Evolutionary conservation across 2,329 filamentous ascomycete species (phyloP).

Genomic region (Myriosclerotinia curreyana): DNA sequence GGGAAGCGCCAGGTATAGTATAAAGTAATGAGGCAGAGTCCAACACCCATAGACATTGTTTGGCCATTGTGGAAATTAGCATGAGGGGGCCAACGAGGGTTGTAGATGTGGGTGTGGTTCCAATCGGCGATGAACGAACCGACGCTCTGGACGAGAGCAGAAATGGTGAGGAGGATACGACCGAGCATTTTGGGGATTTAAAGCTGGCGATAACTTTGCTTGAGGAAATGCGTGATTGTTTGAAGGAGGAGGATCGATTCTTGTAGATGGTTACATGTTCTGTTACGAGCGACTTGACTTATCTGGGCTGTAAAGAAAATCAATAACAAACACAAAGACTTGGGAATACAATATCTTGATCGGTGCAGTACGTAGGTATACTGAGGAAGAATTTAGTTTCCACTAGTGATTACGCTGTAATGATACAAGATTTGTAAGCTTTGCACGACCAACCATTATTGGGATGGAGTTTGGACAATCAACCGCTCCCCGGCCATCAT

Average conservation of each 20-base stretch:
- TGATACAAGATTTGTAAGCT: not conserved
- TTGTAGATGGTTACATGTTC: not conserved
- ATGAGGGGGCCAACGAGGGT: constrained; percentile 50
- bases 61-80: constrained; percentile 53
- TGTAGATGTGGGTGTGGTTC: constrained; percentile 47
- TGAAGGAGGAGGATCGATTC: not conserved
- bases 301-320: no score
- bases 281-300: not conserved
- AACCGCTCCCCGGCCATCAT: not conserved
- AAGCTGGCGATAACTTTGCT: not conserved
- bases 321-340: not conserved
- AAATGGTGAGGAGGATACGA: constrained; percentile 29
- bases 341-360: not conserved
- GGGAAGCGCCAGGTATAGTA: constrained; percentile 41
- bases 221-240: not conserved
- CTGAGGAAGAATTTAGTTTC: not conserved
- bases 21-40: constrained; percentile 41
- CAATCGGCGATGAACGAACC: constrained; percentile 40
- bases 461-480: not conserved
- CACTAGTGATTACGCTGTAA: not conserved
- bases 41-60: constrained; percentile 48
- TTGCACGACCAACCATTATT: not conserved
- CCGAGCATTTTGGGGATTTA: constrained; percentile 24
- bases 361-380: no score
- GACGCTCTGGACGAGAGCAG: constrained; percentile 27